These are phyloP conservation scores for Erysimum cheiranthoides DNA, from an alignment of 345 rosid species.

Conservation along the genomic window DNA sequence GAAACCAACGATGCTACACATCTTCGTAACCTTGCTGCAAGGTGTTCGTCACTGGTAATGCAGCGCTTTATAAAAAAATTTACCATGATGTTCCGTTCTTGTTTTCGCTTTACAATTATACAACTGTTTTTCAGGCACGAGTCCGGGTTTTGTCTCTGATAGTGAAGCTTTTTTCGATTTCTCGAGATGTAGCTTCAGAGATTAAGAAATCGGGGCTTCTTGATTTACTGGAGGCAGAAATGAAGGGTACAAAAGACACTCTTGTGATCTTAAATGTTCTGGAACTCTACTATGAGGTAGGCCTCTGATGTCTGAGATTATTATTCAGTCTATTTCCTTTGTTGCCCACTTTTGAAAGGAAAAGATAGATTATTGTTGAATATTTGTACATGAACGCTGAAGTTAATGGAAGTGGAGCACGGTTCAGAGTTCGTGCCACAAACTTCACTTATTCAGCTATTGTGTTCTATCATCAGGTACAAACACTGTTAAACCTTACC, in stretches of 20 bases:
- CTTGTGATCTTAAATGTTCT: slow-evolving; percentile 69
- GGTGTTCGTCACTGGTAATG: slow-evolving; percentile 74
- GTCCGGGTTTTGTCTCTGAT: slow-evolving; percentile 76
- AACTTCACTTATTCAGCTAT: slow-evolving; percentile 68
- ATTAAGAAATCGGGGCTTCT: slow-evolving; percentile 69
- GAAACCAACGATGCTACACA: slow-evolving; percentile 59
- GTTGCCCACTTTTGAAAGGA: slow-evolving; percentile 12
- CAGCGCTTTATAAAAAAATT: neutral
- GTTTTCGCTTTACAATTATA: neutral
- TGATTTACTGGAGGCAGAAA: slow-evolving; percentile 73
- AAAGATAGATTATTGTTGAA: slow-evolving; percentile 14
- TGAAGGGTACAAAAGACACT: slow-evolving; percentile 64
- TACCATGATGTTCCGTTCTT: slow-evolving; percentile 14
- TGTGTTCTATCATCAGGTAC: slow-evolving; percentile 77
- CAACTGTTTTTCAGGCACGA: slow-evolving; percentile 69
- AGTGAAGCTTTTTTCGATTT: slow-evolving; percentile 88
- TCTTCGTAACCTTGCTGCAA: slow-evolving; percentile 69
- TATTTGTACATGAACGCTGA: slow-evolving; percentile 40
- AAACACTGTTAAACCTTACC: slow-evolving; percentile 15
- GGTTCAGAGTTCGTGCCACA: slow-evolving; percentile 74
- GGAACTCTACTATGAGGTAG: slow-evolving; percentile 91
- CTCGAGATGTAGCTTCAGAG: slow-evolving; percentile 69
- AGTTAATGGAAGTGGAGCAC: slow-evolving; percentile 80
- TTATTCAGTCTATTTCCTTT: neutral
- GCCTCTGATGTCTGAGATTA: slow-evolving; percentile 31